Percentiles rank a stretch among this genome's conserved stretches.
Conservation (phyloP, 805 yeast genomes). For the Spathaspora gorwiae region DNA sequence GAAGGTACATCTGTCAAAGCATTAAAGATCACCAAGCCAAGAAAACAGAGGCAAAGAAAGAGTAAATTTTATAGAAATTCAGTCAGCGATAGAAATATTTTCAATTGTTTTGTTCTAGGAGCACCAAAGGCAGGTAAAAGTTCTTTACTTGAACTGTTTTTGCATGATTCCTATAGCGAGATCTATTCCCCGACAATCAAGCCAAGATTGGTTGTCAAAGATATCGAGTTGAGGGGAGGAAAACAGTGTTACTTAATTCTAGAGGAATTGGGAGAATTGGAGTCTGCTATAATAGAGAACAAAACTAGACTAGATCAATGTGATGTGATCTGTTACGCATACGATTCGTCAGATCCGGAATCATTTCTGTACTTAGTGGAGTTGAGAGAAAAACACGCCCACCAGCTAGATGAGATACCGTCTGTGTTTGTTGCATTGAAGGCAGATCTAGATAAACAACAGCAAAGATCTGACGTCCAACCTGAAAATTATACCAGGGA, state of each 20-base stretch:
- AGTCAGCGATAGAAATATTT: conserved; percentile 81
- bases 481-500: conserved; percentile 82
- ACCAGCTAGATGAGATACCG: conserved; percentile 63
- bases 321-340: conserved; percentile 84
- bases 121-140: conserved; percentile 85
- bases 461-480: conserved; percentile 78
- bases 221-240: conserved; percentile 90
- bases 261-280: conserved; percentile 86
- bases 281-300: conserved; percentile 76
- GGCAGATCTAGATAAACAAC: conserved; percentile 94
- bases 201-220: conserved; percentile 81
- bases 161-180: conserved; percentile 60
- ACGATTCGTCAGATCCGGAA: conserved; percentile 95
- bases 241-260: conserved; percentile 88
- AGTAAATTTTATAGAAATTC: conserved; percentile 59
- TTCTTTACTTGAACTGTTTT: conserved; percentile 74
- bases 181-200: conserved; percentile 75
- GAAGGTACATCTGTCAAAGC: conserved; percentile 31
- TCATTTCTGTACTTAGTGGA: conserved; percentile 81
- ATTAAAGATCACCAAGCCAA: conserved; percentile 75
- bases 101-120: conserved; percentile 85
- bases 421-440: conserved; percentile 85
- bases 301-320: conserved; percentile 68
- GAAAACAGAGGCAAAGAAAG: conserved; percentile 67
- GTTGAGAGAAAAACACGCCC: conserved; percentile 55